These are phyloP conservation scores for Osmanthus fragrans DNA, from an alignment of 257 asterid species.

Conservation along the genomic window DNA sequence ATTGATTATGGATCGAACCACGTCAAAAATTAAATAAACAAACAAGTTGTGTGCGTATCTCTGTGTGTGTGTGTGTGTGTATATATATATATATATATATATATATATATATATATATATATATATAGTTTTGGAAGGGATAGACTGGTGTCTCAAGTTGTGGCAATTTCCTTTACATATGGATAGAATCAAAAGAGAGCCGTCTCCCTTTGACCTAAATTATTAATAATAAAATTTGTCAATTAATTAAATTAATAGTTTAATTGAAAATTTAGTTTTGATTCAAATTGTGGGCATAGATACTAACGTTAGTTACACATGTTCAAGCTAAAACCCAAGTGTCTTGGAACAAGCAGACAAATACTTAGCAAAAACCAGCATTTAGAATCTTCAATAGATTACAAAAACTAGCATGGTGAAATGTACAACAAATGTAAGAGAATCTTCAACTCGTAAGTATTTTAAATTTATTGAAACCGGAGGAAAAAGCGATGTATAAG, in stretches of 20 bases:
- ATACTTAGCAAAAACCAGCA: neutral
- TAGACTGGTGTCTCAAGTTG: neutral
- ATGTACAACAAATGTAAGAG: neutral
- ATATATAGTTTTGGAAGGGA: neutral
- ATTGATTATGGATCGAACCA: neutral
- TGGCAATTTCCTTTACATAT: neutral
- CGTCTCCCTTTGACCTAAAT: neutral
- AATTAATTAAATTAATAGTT: neutral
- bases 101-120: no score
- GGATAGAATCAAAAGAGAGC: neutral
- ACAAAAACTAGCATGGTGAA: neutral
- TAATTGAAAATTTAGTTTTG: neutral
- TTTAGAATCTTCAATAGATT: neutral
- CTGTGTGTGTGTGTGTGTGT: no score
- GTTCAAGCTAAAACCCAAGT: constrained; percentile 1
- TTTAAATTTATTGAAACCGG: neutral
- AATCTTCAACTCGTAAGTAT: neutral
- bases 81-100: no score
- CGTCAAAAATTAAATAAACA: neutral
- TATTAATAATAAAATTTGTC: neutral
- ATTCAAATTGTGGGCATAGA: neutral
- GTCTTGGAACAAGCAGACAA: neutral
- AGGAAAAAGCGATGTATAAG: neutral
- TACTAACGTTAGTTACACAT: neutral
- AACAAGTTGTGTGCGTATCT: neutral